Conservation (phyloP, 768 basidiomycete species). For the Mycena venus region DNA sequence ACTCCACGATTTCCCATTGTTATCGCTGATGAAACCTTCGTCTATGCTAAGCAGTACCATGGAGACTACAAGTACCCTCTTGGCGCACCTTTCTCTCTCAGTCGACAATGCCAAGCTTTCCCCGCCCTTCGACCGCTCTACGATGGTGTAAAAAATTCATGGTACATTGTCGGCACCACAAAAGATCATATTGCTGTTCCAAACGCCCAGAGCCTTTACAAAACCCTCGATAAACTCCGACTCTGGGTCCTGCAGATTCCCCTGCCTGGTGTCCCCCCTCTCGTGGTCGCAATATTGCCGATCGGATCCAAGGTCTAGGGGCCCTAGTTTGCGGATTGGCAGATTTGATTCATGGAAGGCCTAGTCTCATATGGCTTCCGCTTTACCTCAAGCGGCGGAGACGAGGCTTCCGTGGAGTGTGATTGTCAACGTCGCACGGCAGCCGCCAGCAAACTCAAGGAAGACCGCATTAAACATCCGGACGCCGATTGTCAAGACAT, state of each 20-base stretch:
- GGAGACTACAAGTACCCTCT: conserved; percentile 22
- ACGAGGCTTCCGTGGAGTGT: background rate
- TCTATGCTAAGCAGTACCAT: conserved; percentile 3
- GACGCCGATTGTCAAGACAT: background rate
- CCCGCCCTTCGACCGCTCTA: conserved; percentile 15
- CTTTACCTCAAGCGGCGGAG: background rate
- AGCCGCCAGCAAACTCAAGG: background rate
- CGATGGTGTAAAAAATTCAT: conserved; percentile 9
- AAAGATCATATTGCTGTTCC: too few relatives aligned
- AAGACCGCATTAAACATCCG: background rate
- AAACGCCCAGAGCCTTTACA: too few relatives aligned
- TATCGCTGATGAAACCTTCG: background rate
- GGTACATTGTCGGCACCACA: too few relatives aligned
- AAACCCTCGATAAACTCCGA: background rate
- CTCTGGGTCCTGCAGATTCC: background rate
- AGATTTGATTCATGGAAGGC: background rate
- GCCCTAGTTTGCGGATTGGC: background rate
- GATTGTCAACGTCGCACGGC: background rate
- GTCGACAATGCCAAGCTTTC: conserved; percentile 28
- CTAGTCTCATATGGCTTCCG: background rate
- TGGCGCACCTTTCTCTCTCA: conserved; percentile 3
- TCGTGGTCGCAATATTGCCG: background rate
- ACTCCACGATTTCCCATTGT: conserved; percentile 16
- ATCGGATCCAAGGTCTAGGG: background rate
- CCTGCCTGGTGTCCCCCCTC: background rate